Evolutionary conservation across 2,329 filamentous ascomycete genomes (phyloP), one percentile per base, ranked within the genome.

Genomic region (Aspergillus felis): DNA sequence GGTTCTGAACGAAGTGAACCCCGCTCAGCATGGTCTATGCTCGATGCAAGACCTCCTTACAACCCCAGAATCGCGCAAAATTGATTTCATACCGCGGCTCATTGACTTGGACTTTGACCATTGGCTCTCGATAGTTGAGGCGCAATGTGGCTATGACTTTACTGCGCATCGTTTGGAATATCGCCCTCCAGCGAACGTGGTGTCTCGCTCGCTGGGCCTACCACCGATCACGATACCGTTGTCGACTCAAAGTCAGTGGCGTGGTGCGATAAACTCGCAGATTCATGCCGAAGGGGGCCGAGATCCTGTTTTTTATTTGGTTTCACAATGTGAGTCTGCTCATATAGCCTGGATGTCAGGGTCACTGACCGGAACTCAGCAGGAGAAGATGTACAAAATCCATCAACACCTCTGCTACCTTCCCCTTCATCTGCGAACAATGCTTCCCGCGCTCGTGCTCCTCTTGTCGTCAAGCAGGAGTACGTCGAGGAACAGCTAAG

Each of bases 401-500:
- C 38, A 14, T 44, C 38, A 4, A 38, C 22, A 17, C 24, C 35
- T 20, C 38, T 22, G 3, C 49, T 32, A 42, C 29, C 53, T 35
- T 35, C 32, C 3, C 17, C 12, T 8, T 49, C 17, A 28, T 22
- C 44, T 32, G 42, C 24, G 17, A 32, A 24, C 29, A 25, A 48
- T 35, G 28, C 5, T 54, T 47, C 51, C 27, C n/a, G 20, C 20
- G n/a, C 10, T 32, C 42, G 32, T 17, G 6, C 42, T 7, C 35
- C 35, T 53, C 29, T 42, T 28, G 20, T 42, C 5, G 27, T 53
- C 24, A 54, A 54, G 46, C 53, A 50, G 42, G 53, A 54, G 24
- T 54, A 54, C 22, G 53, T 50, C 9, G 53, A 54, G 29, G 29
- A 54, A 17, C 85, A 27, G 7, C 12, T 47, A 8, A 47, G 44